Conservation (phyloP, 495 filamentous ascomycete genomes). For the Penicillium daleae region DNA sequence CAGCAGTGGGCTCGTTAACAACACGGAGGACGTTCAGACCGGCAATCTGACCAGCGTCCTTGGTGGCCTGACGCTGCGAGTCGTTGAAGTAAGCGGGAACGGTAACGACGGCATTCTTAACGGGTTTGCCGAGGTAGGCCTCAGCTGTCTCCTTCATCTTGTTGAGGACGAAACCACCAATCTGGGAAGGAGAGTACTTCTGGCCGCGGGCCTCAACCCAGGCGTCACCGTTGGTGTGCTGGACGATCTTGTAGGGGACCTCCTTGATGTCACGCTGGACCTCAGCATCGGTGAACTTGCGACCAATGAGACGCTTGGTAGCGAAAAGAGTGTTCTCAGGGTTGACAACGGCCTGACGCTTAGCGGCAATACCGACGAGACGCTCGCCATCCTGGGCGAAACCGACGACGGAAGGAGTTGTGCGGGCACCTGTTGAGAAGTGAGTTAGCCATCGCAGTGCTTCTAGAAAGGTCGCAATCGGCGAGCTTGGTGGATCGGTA, state of each 20-base stretch:
- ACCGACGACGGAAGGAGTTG: slow-evolving; percentile 95
- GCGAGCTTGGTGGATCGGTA: not conserved
- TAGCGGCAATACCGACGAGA: slow-evolving; percentile 95
- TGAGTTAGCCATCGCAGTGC: slow-evolving; percentile 21
- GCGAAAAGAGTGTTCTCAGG: slow-evolving; percentile 99
- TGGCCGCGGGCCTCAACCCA: slow-evolving; percentile 96
- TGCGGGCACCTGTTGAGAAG: slow-evolving; percentile 72
- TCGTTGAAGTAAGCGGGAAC: slow-evolving; percentile 99
- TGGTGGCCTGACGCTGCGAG: slow-evolving; percentile 95
- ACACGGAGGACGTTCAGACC: slow-evolving; percentile 96
- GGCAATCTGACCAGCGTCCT: slow-evolving; percentile 95
- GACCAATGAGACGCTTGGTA: slow-evolving; percentile 98
- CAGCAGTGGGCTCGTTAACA: slow-evolving; percentile 95
- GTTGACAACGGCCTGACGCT: slow-evolving; percentile 99
- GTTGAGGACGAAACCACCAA: slow-evolving; percentile 93
- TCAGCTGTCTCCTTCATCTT: slow-evolving; percentile 99
- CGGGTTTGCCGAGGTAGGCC: slow-evolving; percentile 80
- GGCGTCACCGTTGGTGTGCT: slow-evolving; percentile 96
- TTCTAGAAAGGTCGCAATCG: not conserved
- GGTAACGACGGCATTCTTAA: slow-evolving; percentile 95
- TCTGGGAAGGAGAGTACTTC: slow-evolving; percentile 97
- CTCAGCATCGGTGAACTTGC: slow-evolving; percentile 95
- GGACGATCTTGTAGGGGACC: slow-evolving; percentile 98
- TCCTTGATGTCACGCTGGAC: slow-evolving; percentile 98
- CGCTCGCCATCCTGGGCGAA: slow-evolving; percentile 98